These are phyloP conservation scores for Penicillium sp. DNA, from an alignment of 2,329 filamentous ascomycete species.

Conservation along the genomic window DNA sequence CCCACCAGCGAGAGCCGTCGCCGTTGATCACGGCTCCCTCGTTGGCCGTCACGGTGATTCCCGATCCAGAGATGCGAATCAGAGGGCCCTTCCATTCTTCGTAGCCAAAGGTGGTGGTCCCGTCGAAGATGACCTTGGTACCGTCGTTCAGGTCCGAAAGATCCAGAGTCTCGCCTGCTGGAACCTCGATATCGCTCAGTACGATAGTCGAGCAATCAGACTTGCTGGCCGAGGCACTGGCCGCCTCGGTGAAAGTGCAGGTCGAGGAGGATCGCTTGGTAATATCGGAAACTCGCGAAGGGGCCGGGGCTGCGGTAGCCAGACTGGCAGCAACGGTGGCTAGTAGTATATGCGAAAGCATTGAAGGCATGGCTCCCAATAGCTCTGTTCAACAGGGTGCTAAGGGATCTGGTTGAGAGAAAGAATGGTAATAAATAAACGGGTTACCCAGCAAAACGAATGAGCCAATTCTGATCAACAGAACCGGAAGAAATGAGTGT, in stretches of 20 bases:
- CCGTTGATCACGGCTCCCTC: slow-evolving; percentile 60
- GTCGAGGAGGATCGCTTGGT: slow-evolving; percentile 32
- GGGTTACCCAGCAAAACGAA: not conserved
- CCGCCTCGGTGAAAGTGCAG: slow-evolving; percentile 62
- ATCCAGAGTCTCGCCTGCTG: slow-evolving; percentile 17
- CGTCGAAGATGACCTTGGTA: slow-evolving; percentile 62
- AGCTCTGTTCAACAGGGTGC: not conserved
- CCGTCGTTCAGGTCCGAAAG: slow-evolving; percentile 14
- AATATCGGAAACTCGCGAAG: slow-evolving; percentile 26
- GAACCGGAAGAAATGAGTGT: not conserved
- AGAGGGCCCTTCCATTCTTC: slow-evolving; percentile 68
- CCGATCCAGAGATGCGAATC: slow-evolving; percentile 62
- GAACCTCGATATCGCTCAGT: slow-evolving; percentile 33
- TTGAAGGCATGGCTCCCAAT: not conserved
- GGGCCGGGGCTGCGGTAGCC: slow-evolving; percentile 27
- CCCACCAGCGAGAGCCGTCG: slow-evolving; percentile 45
- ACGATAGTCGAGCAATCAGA: slow-evolving; percentile 56
- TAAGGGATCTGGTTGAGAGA: not conserved
- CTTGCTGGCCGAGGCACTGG: slow-evolving; percentile 54
- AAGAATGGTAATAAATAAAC: no score
- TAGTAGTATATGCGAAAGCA: not conserved
- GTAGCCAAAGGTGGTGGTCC: slow-evolving; percentile 69
- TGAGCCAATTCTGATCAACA: slow-evolving; percentile 5
- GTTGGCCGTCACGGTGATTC: slow-evolving; percentile 59
- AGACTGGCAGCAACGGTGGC: slow-evolving; percentile 14